Conservation (phyloP, 768 basidiomycete species). For the Coprinopsis strossmayeri region DNA sequence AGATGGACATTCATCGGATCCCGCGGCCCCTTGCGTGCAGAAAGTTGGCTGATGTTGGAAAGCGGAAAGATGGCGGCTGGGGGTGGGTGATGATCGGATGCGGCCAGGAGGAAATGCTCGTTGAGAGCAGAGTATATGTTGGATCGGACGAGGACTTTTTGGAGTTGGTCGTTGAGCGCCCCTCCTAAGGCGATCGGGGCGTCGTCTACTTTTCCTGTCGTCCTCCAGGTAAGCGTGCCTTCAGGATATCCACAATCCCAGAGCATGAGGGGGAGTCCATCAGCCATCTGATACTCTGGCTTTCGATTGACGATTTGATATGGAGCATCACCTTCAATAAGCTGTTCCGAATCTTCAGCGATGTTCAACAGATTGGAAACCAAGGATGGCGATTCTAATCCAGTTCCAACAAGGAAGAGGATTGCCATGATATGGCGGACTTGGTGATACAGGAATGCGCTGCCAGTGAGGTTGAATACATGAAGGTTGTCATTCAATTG, state of each 20-base stretch:
- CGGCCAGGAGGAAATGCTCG: conserved; percentile 57
- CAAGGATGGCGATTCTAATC: conserved; percentile 42
- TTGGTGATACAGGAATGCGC: conserved; percentile 84
- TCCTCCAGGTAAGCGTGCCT: conserved; percentile 67
- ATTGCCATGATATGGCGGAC: conserved; percentile 17
- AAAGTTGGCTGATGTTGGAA: conserved; percentile 15
- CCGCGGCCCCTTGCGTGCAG: conserved; percentile 12
- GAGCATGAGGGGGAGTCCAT: conserved; percentile 83
- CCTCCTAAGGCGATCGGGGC: conserved; percentile 16
- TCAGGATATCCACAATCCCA: conserved; percentile 82
- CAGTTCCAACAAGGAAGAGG: conserved; percentile 15
- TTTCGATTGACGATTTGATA: conserved; percentile 56
- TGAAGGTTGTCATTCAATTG: conserved; percentile 8
- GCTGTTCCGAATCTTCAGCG: conserved; percentile 35
- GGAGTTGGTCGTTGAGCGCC: conserved; percentile 43
- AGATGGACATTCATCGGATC: conserved; percentile 44
- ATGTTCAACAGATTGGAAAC: conserved; percentile 72
- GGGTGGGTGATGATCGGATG: conserved; percentile 41
- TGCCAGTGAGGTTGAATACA: conserved; percentile 64
- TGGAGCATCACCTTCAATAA: conserved; percentile 24
- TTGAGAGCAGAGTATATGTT: conserved; percentile 59
- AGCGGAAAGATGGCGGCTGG: conserved; percentile 34
- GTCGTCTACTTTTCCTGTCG: conserved; percentile 33
- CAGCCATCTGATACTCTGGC: conserved; percentile 92
- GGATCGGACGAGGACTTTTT: conserved; percentile 51